phyloP scores from a whole-genome alignment of 371 early-diverging fungal genomes.

The Coemansia sp. region DNA sequence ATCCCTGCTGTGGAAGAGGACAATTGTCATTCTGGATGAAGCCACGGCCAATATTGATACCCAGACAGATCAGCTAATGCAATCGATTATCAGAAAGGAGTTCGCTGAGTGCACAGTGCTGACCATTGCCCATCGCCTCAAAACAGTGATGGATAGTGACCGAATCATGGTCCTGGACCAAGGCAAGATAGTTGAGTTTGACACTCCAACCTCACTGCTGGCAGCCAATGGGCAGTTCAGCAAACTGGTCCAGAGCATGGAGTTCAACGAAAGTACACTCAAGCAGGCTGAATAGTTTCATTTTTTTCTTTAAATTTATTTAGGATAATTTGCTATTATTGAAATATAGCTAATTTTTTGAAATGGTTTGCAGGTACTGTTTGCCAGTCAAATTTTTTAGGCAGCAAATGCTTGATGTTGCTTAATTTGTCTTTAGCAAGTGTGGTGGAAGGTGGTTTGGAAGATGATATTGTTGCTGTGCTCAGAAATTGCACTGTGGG shows the following conservation, averaged over 20 bases:
- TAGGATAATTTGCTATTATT: no score
- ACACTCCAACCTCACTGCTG: constrained; percentile 64
- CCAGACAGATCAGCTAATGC: constrained; percentile 66
- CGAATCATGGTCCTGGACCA: constrained; percentile 68
- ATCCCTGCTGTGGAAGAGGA: constrained; percentile 53
- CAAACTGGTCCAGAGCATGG: constrained; percentile 13
- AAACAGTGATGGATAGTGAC: constrained; percentile 36
- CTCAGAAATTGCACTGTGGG: no score
- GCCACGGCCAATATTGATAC: constrained; percentile 66
- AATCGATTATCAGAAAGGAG: constrained; percentile 80
- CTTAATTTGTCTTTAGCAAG: no score
- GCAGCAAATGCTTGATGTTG: no score
- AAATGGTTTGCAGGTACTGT: no score
- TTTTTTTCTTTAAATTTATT: no score
- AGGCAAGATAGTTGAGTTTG: constrained; percentile 81
- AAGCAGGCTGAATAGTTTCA: no score
- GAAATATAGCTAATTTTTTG: no score
- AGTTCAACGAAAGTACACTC: neutral
- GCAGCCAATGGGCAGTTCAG: constrained; percentile 2
- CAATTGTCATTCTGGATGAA: constrained; percentile 52
- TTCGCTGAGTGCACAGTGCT: constrained; percentile 84
- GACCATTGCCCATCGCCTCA: constrained; percentile 68
- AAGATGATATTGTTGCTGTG: no score
- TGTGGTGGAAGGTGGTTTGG: no score
- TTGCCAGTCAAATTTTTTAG: no score